Evolutionary conservation across 164 flowering plant genomes (phyloP).

Genomic region (Saururus chinensis): DNA sequence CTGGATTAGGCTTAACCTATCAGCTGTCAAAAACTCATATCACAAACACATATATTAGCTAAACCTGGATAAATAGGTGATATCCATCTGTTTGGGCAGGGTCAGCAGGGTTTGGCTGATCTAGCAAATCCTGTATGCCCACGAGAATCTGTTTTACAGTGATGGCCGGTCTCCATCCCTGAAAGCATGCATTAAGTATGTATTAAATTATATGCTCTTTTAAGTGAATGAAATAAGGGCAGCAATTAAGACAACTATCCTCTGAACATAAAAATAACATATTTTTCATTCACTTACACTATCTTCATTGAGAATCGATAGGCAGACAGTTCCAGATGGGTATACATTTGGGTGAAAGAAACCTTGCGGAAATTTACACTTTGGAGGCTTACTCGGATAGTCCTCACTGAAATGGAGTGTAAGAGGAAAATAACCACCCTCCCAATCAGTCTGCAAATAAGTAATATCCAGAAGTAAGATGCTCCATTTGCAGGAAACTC

Average conservation of each 20-base stretch:
- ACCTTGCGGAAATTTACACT: slow-evolving; percentile 89
- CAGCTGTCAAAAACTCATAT: too few species aligned
- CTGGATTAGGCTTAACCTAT: too few species aligned
- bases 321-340: slow-evolving; percentile 95
- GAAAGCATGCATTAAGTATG: slow-evolving; percentile 5
- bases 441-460: slow-evolving; percentile 87
- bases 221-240: not conserved
- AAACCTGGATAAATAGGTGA: slow-evolving; percentile 83
- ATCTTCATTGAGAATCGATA: slow-evolving; percentile 93
- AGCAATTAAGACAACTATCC: not conserved
- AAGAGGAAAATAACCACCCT: slow-evolving; percentile 77
- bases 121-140: slow-evolving; percentile 89
- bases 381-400: slow-evolving; percentile 95
- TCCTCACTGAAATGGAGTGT: slow-evolving; percentile 78
- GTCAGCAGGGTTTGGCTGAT: slow-evolving; percentile 83
- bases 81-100: slow-evolving; percentile 98
- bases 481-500: not conserved
- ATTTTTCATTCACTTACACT: slow-evolving; percentile 43
- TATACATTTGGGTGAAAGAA: slow-evolving; percentile 97
- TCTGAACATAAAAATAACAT: not conserved
- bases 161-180: slow-evolving; percentile 99
- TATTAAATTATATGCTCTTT: not conserved
- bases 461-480: not conserved
- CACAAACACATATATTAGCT: not conserved
- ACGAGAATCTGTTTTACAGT: slow-evolving; percentile 91